Evolutionary conservation across 495 filamentous ascomycete genomes (phyloP).

Genomic region (Podospora didyma): DNA sequence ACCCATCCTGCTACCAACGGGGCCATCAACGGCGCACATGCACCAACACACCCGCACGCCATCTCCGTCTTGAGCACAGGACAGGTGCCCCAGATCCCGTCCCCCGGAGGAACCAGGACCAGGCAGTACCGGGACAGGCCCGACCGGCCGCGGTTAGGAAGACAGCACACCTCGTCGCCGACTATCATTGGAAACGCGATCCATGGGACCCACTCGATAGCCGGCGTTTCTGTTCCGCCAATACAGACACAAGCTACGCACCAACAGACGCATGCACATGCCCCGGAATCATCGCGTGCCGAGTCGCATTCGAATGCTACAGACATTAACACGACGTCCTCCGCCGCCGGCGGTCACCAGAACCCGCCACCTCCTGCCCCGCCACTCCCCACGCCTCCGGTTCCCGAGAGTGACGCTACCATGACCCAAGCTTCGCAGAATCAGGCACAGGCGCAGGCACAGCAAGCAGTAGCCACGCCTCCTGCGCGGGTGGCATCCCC

Average conservation of each 20-base stretch:
- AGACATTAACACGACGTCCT: no score
- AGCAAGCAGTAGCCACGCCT: conserved; percentile 43
- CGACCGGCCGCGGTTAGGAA: conserved; percentile 54
- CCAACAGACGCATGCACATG: conserved; percentile 19
- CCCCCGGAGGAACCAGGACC: conserved; percentile 63
- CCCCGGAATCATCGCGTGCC: conserved; percentile 30
- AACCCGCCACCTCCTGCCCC: conserved; percentile 41
- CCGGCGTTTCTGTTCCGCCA: conserved; percentile 12
- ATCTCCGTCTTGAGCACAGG: conserved; percentile 79
- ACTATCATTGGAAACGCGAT: conserved; percentile 50
- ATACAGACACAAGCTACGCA: conserved; percentile 31
- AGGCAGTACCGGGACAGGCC: conserved; percentile 37
- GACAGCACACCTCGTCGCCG: conserved; percentile 81
- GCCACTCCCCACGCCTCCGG: conserved; percentile 56
- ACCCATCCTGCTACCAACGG: conserved; percentile 18
- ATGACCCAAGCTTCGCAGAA: no score
- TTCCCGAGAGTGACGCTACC: conserved; percentile 29
- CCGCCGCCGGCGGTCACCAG: conserved; percentile 17
- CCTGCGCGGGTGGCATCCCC: conserved; percentile 61
- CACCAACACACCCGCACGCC: conserved; percentile 42
- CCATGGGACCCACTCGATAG: conserved; percentile 15
- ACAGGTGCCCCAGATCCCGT: conserved; percentile 76
- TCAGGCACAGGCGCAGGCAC: conserved; percentile 6
- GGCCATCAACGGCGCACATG: no score
- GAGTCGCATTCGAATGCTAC: conserved; percentile 51